A percentile compares a stretch with the other conserved stretches of the same genome.
These are phyloP conservation scores for Tetrapyrgos nigripes DNA, from an alignment of 1,284 basidiomycete species.

Conservation along the genomic window DNA sequence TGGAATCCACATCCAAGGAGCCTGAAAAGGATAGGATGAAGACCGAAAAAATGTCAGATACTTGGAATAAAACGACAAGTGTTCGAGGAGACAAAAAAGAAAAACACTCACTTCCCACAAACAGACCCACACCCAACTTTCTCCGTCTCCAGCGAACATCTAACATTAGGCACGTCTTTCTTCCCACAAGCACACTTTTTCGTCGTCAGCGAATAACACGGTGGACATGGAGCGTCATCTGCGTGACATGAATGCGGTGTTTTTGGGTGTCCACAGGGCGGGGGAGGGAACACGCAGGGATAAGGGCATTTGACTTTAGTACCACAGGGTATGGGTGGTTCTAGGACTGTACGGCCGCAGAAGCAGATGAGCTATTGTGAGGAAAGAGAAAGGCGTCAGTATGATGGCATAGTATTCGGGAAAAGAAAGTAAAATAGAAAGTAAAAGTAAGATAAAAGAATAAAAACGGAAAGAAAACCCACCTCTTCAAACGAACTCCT, in stretches of 20 bases:
- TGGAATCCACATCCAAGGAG: constrained; percentile 86
- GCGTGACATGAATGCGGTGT: constrained; percentile 85
- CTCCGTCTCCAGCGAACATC: constrained; percentile 77
- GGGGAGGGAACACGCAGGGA: constrained; percentile 77
- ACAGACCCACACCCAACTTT: constrained; percentile 83
- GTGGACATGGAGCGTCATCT: constrained; percentile 70
- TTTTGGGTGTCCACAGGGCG: constrained; percentile 82
- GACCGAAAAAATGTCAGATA: no score
- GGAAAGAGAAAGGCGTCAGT: neutral
- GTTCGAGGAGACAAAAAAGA: constrained; percentile 3
- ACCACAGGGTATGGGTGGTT: constrained; percentile 72
- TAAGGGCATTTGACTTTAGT: constrained; percentile 79
- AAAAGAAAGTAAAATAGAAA: neutral
- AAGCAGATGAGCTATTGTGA: constrained; percentile 71
- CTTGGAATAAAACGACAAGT: neutral
- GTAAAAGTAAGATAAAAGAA: neutral
- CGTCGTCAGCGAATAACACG: constrained; percentile 80
- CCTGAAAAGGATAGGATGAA: no score
- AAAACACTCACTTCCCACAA: constrained; percentile 71
- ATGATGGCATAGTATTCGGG: neutral
- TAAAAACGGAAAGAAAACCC: constrained; percentile 23
- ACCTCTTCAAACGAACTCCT: constrained; percentile 91
- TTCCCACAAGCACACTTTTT: constrained; percentile 91
- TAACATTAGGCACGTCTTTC: constrained; percentile 70
- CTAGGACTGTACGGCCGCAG: constrained; percentile 69